Conservation (phyloP, 1,139 yeast species). For the Trichomonascaceae sp. region DNA sequence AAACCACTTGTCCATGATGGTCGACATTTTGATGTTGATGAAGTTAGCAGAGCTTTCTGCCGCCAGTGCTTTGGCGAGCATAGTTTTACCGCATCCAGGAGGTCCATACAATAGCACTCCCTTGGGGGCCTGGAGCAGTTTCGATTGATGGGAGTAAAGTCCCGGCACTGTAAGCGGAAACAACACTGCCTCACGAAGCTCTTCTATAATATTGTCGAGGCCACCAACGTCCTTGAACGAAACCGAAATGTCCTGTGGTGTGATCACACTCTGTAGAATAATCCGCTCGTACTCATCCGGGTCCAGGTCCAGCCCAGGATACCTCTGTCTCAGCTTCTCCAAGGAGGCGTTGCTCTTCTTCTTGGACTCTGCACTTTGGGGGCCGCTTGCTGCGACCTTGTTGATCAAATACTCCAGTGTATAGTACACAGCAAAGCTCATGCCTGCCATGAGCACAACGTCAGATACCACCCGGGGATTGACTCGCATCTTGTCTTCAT, state of each 20-base stretch:
- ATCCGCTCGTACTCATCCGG: conserved; percentile 69
- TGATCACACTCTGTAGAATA: conserved; percentile 62
- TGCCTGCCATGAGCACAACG: conserved; percentile 61
- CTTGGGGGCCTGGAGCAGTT: conserved; percentile 75
- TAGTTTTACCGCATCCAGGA: conserved; percentile 96
- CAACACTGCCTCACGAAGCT: conserved; percentile 74
- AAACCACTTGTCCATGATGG: conserved; percentile 96
- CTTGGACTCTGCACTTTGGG: conserved; percentile 36
- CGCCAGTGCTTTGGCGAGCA: conserved; percentile 94
- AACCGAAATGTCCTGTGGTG: conserved; percentile 70
- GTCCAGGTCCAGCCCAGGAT: conserved; percentile 48
- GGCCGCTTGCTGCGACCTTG: conserved; percentile 14
- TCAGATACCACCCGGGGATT: conserved; percentile 36
- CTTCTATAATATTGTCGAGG: conserved; percentile 65
- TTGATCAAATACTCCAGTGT: conserved; percentile 39
- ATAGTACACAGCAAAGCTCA: conserved; percentile 71
- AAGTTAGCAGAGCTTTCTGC: conserved; percentile 87
- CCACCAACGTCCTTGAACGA: conserved; percentile 83
- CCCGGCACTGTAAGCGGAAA: conserved; percentile 60
- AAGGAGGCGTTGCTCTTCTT: conserved; percentile 54
- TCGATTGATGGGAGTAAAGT: conserved; percentile 15
- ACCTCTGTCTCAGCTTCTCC: conserved; percentile 40
- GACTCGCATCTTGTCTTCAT: conserved; percentile 9
- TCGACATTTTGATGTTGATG: conserved; percentile 83
- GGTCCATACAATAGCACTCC: conserved; percentile 93